Percentiles rank a stretch among this genome's conserved stretches.
Evolutionary conservation across 148 eudicot species (phyloP).

Genomic region (Bassia scoparia): DNA sequence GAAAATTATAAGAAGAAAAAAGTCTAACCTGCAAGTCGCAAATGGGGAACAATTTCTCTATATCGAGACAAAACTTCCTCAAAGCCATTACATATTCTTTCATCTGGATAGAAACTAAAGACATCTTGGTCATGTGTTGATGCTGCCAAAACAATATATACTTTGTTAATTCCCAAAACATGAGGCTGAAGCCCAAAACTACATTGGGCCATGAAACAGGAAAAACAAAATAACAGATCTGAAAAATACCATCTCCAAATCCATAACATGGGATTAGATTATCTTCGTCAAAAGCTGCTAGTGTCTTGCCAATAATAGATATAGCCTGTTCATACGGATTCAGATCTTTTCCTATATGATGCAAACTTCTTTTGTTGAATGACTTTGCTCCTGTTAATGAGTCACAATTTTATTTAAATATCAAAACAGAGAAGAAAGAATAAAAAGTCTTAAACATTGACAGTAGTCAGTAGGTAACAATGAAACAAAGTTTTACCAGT

Average conservation of each 20-base stretch:
- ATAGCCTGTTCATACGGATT: constrained; percentile 95
- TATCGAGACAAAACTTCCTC: constrained; percentile 82
- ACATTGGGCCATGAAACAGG: too few species aligned
- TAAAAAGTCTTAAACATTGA: too few species aligned
- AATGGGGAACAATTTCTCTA: constrained; percentile 71
- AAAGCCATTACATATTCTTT: constrained; percentile 75
- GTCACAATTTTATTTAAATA: constrained; percentile 20
- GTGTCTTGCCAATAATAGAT: constrained; percentile 86
- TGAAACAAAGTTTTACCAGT: constrained; percentile 50
- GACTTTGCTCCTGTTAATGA: constrained; percentile 60
- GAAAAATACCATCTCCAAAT: constrained; percentile 85
- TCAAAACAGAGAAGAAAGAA: background rate
- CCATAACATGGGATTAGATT: constrained; percentile 94
- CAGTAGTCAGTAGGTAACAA: background rate
- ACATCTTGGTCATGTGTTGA: constrained; percentile 92
- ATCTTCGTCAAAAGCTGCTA: constrained; percentile 87
- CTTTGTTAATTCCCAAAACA: too few species aligned
- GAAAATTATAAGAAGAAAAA: constrained; percentile 1
- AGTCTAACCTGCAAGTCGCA: constrained; percentile 73
- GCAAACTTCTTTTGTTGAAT: constrained; percentile 68
- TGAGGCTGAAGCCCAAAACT: too few species aligned
- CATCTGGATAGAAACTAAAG: constrained; percentile 80
- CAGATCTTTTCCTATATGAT: constrained; percentile 57
- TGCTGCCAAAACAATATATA: constrained; percentile 39
- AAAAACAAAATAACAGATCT: too few species aligned